phyloP scores from a whole-genome alignment of 129 eudicot genomes.

The Artemisia argyi region DNA sequence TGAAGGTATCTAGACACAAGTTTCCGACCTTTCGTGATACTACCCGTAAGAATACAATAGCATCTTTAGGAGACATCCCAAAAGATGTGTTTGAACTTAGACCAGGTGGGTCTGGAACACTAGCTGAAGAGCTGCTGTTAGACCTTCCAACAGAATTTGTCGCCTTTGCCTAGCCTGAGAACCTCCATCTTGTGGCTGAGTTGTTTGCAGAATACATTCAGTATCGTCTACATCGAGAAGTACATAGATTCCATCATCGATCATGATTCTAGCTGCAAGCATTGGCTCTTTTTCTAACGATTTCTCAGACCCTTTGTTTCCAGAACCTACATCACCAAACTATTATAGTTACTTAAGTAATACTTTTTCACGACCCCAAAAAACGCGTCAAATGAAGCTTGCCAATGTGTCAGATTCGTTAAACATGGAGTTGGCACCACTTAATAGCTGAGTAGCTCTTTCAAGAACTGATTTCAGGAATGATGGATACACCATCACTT shows the following conservation, averaged over 20 bases:
- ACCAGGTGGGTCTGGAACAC: slow-evolving; percentile 39
- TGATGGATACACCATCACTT: slow-evolving; percentile 77
- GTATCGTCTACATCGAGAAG: slow-evolving; percentile 89
- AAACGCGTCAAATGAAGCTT: slow-evolving; percentile 25
- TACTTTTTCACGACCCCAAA: slow-evolving; percentile 75
- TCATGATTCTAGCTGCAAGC: too few species aligned
- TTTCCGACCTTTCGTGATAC: too few species aligned
- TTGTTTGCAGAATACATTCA: slow-evolving; percentile 61
- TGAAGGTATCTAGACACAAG: too few species aligned
- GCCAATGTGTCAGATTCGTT: slow-evolving; percentile 46
- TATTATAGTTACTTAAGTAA: slow-evolving; percentile 70
- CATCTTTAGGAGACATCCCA: too few species aligned
- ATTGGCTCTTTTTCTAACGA: too few species aligned
- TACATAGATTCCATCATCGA: slow-evolving; percentile 68
- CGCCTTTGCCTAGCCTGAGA: slow-evolving; percentile 65
- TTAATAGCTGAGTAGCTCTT: slow-evolving; percentile 37
- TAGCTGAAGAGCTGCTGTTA: slow-evolving; percentile 86
- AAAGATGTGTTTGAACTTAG: too few species aligned
- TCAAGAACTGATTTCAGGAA: slow-evolving; percentile 73
- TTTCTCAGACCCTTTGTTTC: too few species aligned
- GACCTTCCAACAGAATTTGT: slow-evolving; percentile 68
- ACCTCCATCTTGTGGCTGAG: slow-evolving; percentile 84
- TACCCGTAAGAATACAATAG: too few species aligned
- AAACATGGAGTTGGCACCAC: slow-evolving; percentile 14
- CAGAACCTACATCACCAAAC: background rate